Conservation (phyloP, 371 early-diverging fungal species). For the Umbelopsis sp. region DNA sequence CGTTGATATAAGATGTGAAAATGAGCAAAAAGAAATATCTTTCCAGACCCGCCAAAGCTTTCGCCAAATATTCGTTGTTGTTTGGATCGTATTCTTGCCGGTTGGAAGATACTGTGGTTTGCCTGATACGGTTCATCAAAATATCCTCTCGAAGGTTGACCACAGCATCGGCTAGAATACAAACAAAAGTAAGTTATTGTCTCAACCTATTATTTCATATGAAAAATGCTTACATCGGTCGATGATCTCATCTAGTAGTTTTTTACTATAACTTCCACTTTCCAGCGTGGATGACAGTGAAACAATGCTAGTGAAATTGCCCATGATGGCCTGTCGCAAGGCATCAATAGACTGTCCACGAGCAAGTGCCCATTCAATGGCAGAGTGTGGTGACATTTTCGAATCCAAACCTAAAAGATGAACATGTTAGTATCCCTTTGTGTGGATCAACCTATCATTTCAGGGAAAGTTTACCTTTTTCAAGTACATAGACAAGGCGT, state of each 20-base stretch:
- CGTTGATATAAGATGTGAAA: slow-evolving; percentile 64
- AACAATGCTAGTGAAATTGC: slow-evolving; percentile 63
- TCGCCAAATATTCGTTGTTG: slow-evolving; percentile 41
- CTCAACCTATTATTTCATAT: not conserved
- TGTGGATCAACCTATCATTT: not conserved
- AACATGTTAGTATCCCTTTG: not conserved
- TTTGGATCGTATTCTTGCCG: slow-evolving; percentile 27
- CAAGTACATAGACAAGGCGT: slow-evolving; percentile 59
- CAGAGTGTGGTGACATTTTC: slow-evolving; percentile 46
- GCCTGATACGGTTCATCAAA: slow-evolving; percentile 62
- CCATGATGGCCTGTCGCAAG: slow-evolving; percentile 64
- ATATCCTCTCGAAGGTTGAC: slow-evolving; percentile 69
- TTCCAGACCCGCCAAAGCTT: slow-evolving; percentile 65
- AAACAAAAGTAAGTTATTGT: not conserved
- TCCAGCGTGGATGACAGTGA: slow-evolving; percentile 58
- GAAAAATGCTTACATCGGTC: slow-evolving; percentile 52
- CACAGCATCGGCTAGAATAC: slow-evolving; percentile 57
- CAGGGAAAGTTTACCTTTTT: slow-evolving; percentile 44
- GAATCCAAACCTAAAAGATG: slow-evolving; percentile 34
- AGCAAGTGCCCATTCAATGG: slow-evolving; percentile 66
- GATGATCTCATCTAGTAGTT: slow-evolving; percentile 60
- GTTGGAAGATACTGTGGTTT: slow-evolving; percentile 38
- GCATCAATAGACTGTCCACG: slow-evolving; percentile 58
- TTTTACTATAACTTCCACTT: slow-evolving; percentile 56
- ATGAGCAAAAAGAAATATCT: slow-evolving; percentile 69